Evolutionary conservation across 139 green algal genomes (phyloP).

Genomic region (Penium margaritaceum): DNA sequence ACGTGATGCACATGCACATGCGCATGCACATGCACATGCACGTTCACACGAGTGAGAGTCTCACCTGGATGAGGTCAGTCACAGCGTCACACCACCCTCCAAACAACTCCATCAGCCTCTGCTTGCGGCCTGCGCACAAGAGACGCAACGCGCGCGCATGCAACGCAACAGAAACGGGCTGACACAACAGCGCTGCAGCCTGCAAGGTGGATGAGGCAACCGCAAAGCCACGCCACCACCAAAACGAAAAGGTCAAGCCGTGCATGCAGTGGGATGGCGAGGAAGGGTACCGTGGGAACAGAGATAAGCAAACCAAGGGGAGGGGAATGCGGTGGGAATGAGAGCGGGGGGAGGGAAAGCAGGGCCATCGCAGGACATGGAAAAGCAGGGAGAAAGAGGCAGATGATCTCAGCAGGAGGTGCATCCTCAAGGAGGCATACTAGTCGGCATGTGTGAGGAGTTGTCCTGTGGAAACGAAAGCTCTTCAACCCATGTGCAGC

Average conservation of each 20-base stretch:
- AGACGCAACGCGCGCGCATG: no score
- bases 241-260: not conserved
- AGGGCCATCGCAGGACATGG: slow-evolving; percentile 39
- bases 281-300: no score
- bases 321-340: not conserved
- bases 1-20: no score
- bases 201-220: not conserved
- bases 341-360: slow-evolving; percentile 12
- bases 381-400: slow-evolving; percentile 3
- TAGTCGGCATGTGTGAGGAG: slow-evolving; percentile 10
- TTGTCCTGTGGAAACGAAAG: not conserved
- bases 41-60: no score
- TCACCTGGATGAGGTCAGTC: slow-evolving; percentile 47
- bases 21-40: no score
- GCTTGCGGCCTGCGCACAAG: slow-evolving; percentile 48
- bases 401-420: not conserved
- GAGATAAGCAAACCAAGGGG: not conserved
- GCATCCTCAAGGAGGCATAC: not conserved
- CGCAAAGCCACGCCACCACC: no score
- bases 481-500: no score
- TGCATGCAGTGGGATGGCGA: no score
- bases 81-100: slow-evolving; percentile 68
- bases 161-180: no score
- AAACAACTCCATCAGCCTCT: slow-evolving; percentile 80
- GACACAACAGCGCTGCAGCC: no score